A percentile compares a stretch with the other conserved stretches of the same genome.
These are phyloP conservation scores for Pseudopithomyces chartarum DNA, from an alignment of 2,329 filamentous ascomycete species.

Conservation along the genomic window DNA sequence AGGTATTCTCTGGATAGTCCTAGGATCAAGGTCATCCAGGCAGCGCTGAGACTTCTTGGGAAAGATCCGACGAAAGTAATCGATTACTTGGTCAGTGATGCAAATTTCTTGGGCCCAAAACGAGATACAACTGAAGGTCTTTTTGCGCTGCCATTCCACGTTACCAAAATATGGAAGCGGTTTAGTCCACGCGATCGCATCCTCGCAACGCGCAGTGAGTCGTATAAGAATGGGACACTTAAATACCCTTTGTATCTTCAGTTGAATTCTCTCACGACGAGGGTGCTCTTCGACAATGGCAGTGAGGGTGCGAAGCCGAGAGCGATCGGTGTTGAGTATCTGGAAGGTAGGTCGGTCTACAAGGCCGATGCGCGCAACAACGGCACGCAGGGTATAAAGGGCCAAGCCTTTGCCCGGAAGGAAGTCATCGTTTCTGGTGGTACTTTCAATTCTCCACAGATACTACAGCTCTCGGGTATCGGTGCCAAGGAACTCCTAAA, in stretches of 20 bases:
- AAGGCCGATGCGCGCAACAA: too few relatives aligned
- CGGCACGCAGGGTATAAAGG: too few relatives aligned
- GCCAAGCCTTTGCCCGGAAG: slow-evolving; percentile 2
- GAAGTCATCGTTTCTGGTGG: slow-evolving; percentile 47
- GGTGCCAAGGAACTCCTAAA: slow-evolving; percentile 59
- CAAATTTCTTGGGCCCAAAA: slow-evolving; percentile 7
- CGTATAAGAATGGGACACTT: too few relatives aligned
- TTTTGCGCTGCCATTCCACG: slow-evolving; percentile 44
- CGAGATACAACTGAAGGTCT: slow-evolving; percentile 38
- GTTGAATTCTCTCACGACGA: too few relatives aligned
- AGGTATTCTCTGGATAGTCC: neutral
- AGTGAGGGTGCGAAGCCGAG: too few relatives aligned
- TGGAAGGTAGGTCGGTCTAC: too few relatives aligned
- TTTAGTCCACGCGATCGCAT: slow-evolving; percentile 23
- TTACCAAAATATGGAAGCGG: slow-evolving; percentile 19
- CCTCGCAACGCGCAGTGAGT: slow-evolving; percentile 10
- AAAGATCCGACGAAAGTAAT: slow-evolving; percentile 18
- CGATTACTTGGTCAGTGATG: slow-evolving; percentile 16
- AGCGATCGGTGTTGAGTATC: too few relatives aligned
- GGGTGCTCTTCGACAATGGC: too few relatives aligned
- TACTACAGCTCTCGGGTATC: slow-evolving; percentile 67
- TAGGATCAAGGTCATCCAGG: slow-evolving; percentile 15
- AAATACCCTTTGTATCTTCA: too few relatives aligned
- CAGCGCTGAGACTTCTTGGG: slow-evolving; percentile 20
- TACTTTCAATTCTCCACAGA: slow-evolving; percentile 65